These are phyloP conservation scores for Aureobasidium sp. DNA, from an alignment of 2,329 filamentous ascomycete genomes.

Conservation along the genomic window DNA sequence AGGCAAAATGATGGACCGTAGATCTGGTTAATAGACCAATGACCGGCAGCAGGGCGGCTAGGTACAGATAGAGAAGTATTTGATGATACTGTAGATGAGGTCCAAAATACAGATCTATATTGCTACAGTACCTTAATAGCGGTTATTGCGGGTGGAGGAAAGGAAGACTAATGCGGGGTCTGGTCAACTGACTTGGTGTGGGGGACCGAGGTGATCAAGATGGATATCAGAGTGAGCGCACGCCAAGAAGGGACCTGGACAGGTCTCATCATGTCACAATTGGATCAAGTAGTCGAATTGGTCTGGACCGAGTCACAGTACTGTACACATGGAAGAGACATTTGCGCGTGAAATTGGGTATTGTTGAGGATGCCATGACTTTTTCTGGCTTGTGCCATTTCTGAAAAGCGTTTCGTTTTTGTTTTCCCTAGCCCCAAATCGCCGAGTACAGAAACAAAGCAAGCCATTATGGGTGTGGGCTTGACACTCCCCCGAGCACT, in stretches of 20 bases:
- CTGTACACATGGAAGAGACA: not conserved
- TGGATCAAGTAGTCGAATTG: not conserved
- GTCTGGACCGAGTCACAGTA: not conserved
- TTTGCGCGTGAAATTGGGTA: constrained; percentile 15
- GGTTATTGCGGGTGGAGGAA: constrained; percentile 6
- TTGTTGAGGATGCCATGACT: constrained; percentile 15
- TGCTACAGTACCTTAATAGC: not conserved
- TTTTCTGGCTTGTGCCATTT: constrained; percentile 14
- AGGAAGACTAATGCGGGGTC: constrained; percentile 7
- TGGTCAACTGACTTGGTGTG: not conserved
- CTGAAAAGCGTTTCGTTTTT: constrained; percentile 15
- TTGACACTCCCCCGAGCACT: constrained; percentile 14
- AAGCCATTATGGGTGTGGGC: constrained; percentile 14
- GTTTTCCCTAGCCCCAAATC: constrained; percentile 17
- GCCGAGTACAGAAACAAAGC: constrained; percentile 15
- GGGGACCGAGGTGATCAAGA: not conserved
- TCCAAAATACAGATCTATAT: constrained; percentile 1
- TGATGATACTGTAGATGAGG: not conserved
- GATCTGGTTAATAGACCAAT: not conserved
- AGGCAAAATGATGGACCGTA: not conserved
- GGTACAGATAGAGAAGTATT: not conserved
- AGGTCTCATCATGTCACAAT: not conserved
- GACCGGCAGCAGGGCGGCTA: not conserved
- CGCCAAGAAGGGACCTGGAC: not conserved
- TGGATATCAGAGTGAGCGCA: not conserved